Conservation (phyloP, 2,329 filamentous ascomycete genomes). For the Coniochaeta sp. region DNA sequence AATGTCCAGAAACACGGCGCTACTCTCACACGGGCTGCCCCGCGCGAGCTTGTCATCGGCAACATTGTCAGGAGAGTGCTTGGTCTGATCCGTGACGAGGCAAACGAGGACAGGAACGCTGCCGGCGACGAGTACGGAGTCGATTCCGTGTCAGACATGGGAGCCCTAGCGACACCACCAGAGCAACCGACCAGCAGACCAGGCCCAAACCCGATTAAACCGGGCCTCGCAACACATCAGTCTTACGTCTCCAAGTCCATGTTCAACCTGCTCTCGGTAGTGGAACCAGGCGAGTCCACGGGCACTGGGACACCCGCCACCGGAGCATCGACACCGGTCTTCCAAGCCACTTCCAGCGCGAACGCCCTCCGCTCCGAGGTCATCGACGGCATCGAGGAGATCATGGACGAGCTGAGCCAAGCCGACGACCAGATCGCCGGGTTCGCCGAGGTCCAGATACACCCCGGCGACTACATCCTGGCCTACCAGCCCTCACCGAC, state of each 20-base stretch:
- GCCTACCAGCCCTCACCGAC: conserved; percentile 81
- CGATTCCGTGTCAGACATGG: conserved; percentile 48
- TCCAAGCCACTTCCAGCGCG: conserved; percentile 31
- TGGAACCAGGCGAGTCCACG: conserved; percentile 38
- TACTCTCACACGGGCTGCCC: conserved; percentile 74
- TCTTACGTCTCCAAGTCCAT: conserved; percentile 68
- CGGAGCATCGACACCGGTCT: conserved; percentile 22
- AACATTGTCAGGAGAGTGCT: conserved; percentile 91
- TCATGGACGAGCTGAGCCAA: conserved; percentile 89
- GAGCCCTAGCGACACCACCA: neutral
- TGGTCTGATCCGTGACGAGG: conserved; percentile 85
- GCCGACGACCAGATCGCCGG: conserved; percentile 90
- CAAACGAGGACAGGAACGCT: conserved; percentile 67
- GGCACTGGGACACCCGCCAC: conserved; percentile 25
- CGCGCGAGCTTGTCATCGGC: conserved; percentile 83
- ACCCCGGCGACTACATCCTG: conserved; percentile 86
- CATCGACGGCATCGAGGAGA: conserved; percentile 88
- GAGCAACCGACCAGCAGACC: conserved; percentile 7
- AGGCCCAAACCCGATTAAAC: neutral
- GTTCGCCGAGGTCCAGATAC: conserved; percentile 84
- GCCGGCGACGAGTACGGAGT: conserved; percentile 49
- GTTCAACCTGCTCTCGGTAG: conserved; percentile 79
- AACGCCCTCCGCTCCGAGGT: conserved; percentile 83
- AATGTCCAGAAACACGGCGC: conserved; percentile 74
- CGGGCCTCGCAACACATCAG: neutral